These are phyloP conservation scores for Exophiala dermatitidis DNA, from an alignment of 2,329 filamentous ascomycete species.

Conservation along the genomic window DNA sequence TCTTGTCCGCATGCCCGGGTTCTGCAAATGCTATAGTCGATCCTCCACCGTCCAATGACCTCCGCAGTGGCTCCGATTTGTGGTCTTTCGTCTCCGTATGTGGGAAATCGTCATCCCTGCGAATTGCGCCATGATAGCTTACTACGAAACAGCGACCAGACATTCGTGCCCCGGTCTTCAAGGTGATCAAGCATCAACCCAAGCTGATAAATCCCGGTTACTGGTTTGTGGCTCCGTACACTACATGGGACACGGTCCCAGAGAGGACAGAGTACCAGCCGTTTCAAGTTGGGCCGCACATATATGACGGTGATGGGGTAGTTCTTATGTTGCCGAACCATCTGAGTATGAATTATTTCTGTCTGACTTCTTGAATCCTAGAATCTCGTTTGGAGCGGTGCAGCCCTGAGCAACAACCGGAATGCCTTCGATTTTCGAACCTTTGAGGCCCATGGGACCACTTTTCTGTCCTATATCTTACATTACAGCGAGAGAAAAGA, in stretches of 20 bases:
- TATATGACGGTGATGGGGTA: constrained; percentile 7
- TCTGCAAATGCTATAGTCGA: neutral
- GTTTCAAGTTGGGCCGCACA: constrained; percentile 6
- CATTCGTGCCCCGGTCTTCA: constrained; percentile 2
- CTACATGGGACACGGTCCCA: neutral
- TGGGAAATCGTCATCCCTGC: neutral
- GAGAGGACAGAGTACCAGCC: constrained; percentile 1
- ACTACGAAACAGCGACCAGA: constrained; percentile 5
- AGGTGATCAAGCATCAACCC: neutral
- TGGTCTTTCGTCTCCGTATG: neutral
- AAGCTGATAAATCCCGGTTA: constrained; percentile 4
- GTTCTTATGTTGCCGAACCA: neutral
- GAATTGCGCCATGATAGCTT: neutral
- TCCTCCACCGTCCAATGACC: neutral
- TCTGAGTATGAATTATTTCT: neutral
- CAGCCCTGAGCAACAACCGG: constrained; percentile 1
- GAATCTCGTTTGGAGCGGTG: constrained; percentile 10
- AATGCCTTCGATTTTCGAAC: constrained; percentile 11
- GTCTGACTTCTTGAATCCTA: neutral
- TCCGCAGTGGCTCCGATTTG: neutral
- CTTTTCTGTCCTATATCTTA: constrained; percentile 4
- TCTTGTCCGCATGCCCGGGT: neutral
- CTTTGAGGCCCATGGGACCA: constrained; percentile 1
- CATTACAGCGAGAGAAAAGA: neutral
- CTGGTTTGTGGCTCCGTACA: constrained; percentile 7